Percentiles rank a stretch among this genome's conserved stretches.
These are phyloP conservation scores for Fusarium liriodendri DNA, from an alignment of 2,329 filamentous ascomycete genomes.

Conservation along the genomic window DNA sequence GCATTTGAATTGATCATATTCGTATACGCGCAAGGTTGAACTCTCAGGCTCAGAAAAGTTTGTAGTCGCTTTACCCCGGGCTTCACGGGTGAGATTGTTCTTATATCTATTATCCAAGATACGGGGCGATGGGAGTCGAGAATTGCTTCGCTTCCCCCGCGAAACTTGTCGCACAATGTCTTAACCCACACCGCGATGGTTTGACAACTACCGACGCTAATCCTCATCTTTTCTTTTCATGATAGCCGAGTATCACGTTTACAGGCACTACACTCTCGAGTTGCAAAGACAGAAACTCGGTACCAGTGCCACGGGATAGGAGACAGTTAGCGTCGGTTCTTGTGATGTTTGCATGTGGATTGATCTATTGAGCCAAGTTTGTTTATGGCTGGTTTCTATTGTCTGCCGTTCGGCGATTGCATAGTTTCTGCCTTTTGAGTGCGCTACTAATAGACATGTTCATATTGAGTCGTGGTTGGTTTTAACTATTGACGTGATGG, in stretches of 20 bases:
- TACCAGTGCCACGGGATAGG: neutral
- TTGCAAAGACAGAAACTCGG: neutral
- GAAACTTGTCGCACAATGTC: neutral
- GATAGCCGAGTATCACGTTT: neutral
- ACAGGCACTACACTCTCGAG: accelerated
- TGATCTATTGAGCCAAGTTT: neutral
- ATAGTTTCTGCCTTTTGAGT: neutral
- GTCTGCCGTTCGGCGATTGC: neutral
- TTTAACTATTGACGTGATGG: neutral
- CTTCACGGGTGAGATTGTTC: neutral
- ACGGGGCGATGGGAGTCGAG: neutral
- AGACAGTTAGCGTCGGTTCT: neutral
- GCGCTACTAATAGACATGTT: neutral
- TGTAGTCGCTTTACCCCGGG: too few relatives aligned
- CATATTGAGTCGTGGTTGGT: neutral
- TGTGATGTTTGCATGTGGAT: neutral
- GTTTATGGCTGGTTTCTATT: neutral
- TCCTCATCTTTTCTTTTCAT: neutral
- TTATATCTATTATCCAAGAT: neutral
- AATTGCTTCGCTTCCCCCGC: neutral
- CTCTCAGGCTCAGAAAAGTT: neutral
- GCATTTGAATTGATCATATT: neutral
- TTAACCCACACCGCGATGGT: neutral
- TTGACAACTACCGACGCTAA: neutral
- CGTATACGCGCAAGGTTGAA: neutral